phyloP scores from a whole-genome alignment of 805 yeast genomes.

The Tetrapisispora fleetii region DNA sequence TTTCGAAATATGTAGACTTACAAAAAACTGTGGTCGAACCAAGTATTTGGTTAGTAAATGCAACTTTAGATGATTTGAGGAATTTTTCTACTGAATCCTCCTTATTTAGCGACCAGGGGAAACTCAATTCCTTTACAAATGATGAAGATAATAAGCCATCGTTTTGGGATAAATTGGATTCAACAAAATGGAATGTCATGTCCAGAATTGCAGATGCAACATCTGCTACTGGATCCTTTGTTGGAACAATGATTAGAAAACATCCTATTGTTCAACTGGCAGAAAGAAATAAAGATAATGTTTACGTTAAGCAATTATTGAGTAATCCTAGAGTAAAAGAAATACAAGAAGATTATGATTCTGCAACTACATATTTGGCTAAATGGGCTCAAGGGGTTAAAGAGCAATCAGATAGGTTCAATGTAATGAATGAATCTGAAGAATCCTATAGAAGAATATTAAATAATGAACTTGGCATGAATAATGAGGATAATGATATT shows the following conservation, averaged over 20 bases:
- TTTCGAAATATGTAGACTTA: conserved; percentile 47
- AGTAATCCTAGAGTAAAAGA: conserved; percentile 70
- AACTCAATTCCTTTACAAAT: neutral
- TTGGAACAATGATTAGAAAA: conserved; percentile 16
- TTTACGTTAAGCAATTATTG: conserved; percentile 41
- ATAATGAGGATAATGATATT: conserved; percentile 26
- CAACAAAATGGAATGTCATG: conserved; percentile 77
- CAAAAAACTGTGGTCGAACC: conserved; percentile 65
- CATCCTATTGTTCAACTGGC: conserved; percentile 25
- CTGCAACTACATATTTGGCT: conserved; percentile 84
- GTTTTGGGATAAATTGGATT: conserved; percentile 21
- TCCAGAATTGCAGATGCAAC: conserved; percentile 78
- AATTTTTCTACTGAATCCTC: conserved; percentile 23
- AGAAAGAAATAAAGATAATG: conserved; percentile 36
- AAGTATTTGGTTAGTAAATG: conserved; percentile 67
- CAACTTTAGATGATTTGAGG: conserved; percentile 42
- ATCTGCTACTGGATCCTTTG: conserved; percentile 25
- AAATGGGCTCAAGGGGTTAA: conserved; percentile 95
- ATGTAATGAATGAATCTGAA: conserved; percentile 40
- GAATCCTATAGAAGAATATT: conserved; percentile 48
- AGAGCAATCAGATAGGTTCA: conserved; percentile 67
- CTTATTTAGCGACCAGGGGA: neutral
- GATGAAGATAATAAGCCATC: conserved; percentile 1
- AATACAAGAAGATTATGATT: conserved; percentile 80
- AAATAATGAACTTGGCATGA: conserved; percentile 38